Percentiles rank a stretch among this genome's conserved stretches.
Evolutionary conservation across 2,329 filamentous ascomycete genomes (phyloP).

Genomic region (Thelonectria olida): DNA sequence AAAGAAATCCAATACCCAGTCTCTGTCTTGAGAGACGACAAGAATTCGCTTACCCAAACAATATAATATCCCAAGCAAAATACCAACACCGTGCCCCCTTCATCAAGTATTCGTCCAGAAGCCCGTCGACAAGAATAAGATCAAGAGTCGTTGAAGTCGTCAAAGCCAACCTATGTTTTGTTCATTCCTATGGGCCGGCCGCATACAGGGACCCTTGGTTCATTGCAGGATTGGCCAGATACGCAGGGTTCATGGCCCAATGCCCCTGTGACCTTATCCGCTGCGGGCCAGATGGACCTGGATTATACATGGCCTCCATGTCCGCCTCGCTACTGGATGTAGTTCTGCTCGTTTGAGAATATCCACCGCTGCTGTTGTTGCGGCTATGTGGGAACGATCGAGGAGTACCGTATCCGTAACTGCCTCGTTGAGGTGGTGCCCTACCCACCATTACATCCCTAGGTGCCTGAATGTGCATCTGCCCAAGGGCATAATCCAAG

Average conservation of each 20-base stretch:
- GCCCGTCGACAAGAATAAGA: no score
- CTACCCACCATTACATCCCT: conserved; percentile 19
- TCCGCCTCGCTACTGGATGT: conserved; percentile 44
- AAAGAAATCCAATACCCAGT: neutral
- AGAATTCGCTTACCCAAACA: neutral
- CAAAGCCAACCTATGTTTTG: neutral
- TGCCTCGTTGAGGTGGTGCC: conserved; percentile 29
- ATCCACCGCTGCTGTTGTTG: conserved; percentile 46
- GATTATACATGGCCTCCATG: conserved; percentile 31
- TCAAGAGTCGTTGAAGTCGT: no score
- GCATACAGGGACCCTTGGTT: conserved; percentile 33
- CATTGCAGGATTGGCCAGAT: conserved; percentile 24
- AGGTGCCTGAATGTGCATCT: conserved; percentile 30
- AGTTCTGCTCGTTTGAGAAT: conserved; percentile 47
- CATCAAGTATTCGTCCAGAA: conserved; percentile 5
- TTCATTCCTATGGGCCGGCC: conserved; percentile 27
- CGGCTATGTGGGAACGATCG: conserved; percentile 42
- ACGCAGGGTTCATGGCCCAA: conserved; percentile 35
- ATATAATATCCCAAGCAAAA: neutral
- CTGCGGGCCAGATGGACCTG: conserved; percentile 34
- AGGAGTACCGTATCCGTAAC: conserved; percentile 44
- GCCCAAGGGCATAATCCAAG: conserved; percentile 39
- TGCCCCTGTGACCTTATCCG: conserved; percentile 28
- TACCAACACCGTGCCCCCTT: conserved; percentile 3
- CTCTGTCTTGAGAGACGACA: neutral